These are phyloP conservation scores for Zygoascus hellenicus DNA, from an alignment of 1,139 yeast genomes.

Conservation along the genomic window DNA sequence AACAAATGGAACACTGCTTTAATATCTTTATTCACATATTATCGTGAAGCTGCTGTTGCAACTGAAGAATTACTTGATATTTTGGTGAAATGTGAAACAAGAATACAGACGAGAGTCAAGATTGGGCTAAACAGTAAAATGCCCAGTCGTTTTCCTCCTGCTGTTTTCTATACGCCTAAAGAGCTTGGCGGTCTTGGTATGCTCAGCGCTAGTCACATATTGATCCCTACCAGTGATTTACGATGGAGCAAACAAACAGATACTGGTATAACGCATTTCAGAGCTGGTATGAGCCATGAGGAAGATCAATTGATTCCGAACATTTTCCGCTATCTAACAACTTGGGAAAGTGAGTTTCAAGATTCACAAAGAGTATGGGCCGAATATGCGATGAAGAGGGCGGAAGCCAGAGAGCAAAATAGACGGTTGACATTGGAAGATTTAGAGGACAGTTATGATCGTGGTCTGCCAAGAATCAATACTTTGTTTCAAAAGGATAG, in stretches of 20 bases:
- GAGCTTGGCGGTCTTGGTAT: constrained; percentile 97
- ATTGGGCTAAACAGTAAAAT: constrained; percentile 94
- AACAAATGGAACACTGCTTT: constrained; percentile 96
- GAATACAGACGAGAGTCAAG: constrained; percentile 89
- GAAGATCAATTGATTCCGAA: constrained; percentile 81
- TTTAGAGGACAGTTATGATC: constrained; percentile 89
- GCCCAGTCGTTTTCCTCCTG: constrained; percentile 99
- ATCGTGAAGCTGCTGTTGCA: constrained; percentile 85
- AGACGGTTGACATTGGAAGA: constrained; percentile 89
- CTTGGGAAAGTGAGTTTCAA: constrained; percentile 94
- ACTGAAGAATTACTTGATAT: constrained; percentile 75
- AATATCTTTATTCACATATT: constrained; percentile 79
- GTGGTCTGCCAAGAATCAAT: constrained; percentile 94
- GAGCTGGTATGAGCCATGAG: constrained; percentile 89
- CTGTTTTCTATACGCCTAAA: constrained; percentile 95
- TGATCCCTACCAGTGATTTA: constrained; percentile 89
- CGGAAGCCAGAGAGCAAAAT: constrained; percentile 80
- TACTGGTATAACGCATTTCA: constrained; percentile 88
- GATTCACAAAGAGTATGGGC: constrained; percentile 99
- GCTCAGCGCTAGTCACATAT: constrained; percentile 93
- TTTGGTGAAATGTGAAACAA: constrained; percentile 86
- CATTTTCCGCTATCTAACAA: constrained; percentile 80
- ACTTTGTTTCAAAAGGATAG: constrained; percentile 94
- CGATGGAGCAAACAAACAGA: constrained; percentile 92
- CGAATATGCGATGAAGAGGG: constrained; percentile 85